Evolutionary conservation across 1,284 basidiomycete genomes (phyloP).

Genomic region (Austroboletus novae-zelandiae): DNA sequence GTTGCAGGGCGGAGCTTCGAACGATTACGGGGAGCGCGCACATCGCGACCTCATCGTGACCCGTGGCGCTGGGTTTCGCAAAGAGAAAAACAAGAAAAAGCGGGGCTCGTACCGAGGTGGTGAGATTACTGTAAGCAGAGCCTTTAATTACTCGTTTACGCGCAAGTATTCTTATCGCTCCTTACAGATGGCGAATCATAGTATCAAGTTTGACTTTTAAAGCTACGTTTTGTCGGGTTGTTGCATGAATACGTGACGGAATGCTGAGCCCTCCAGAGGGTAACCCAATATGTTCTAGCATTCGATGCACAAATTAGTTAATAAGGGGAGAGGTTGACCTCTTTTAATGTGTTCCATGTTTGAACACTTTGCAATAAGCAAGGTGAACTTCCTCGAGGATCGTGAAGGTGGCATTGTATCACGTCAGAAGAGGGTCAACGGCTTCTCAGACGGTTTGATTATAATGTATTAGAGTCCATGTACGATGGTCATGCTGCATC

Average conservation of each 20-base stretch:
- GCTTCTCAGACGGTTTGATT: too few species aligned
- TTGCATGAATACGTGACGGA: too few species aligned
- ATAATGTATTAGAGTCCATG: background rate
- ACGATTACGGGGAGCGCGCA: conserved; percentile 89
- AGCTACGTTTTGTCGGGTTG: background rate
- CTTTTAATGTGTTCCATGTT: too few species aligned
- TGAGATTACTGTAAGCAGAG: conserved; percentile 76
- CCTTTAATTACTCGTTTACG: conserved; percentile 1
- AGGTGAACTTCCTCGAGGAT: too few species aligned
- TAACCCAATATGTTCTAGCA: too few species aligned
- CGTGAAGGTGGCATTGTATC: too few species aligned
- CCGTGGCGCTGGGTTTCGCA: conserved; percentile 91
- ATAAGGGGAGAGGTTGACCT: too few species aligned
- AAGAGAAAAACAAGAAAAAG: conserved; percentile 99
- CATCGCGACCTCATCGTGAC: conserved; percentile 89
- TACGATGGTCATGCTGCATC: conserved; percentile 34
- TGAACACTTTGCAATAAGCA: too few species aligned
- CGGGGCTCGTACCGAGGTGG: conserved; percentile 89
- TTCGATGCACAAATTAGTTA: too few species aligned
- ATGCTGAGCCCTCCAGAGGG: too few species aligned
- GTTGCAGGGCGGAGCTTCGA: conserved; percentile 40
- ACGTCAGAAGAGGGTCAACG: background rate
- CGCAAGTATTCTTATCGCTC: conserved; percentile 9
- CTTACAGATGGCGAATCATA: conserved; percentile 72
- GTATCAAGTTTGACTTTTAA: conserved; percentile 75